A percentile compares a stretch with the other conserved stretches of the same genome.
Evolutionary conservation across 257 asterid species (phyloP).

Genomic region (Galeopsis tetrahit): DNA sequence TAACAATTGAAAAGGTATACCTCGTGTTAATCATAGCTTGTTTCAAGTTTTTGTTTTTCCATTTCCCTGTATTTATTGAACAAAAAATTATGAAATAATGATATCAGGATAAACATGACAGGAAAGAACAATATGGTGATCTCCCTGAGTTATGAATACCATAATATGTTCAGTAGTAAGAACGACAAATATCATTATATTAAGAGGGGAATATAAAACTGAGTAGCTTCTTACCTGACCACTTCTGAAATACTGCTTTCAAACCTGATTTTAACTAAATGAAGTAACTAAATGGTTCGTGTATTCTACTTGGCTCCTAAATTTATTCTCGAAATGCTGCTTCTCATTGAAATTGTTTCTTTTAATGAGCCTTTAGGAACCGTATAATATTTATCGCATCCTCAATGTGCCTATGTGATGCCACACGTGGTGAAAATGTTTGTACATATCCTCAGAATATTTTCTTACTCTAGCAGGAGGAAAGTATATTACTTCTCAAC

Average conservation of each 20-base stretch:
- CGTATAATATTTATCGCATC: neutral
- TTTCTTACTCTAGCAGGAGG: neutral
- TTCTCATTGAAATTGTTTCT: neutral
- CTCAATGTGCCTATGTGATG: constrained; percentile 2
- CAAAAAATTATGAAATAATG: neutral
- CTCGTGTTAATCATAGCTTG: neutral
- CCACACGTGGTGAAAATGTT: neutral
- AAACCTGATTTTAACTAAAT: neutral
- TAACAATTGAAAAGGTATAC: constrained; percentile 41
- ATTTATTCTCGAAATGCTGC: neutral
- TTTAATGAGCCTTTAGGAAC: constrained; percentile 8
- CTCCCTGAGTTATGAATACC: neutral
- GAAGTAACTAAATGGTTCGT: neutral
- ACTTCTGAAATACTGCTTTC: neutral
- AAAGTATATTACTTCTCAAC: constrained; percentile 20
- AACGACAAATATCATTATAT: neutral
- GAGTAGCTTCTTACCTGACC: neutral
- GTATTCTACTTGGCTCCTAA: neutral
- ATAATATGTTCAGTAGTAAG: neutral
- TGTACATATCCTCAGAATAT: neutral
- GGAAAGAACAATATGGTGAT: neutral
- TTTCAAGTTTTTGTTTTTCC: neutral
- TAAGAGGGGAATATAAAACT: neutral
- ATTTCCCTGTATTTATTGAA: neutral
- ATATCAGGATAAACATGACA: neutral